These are phyloP conservation scores for Xylaria sp. DNA, from an alignment of 495 filamentous ascomycete species.

Conservation along the genomic window DNA sequence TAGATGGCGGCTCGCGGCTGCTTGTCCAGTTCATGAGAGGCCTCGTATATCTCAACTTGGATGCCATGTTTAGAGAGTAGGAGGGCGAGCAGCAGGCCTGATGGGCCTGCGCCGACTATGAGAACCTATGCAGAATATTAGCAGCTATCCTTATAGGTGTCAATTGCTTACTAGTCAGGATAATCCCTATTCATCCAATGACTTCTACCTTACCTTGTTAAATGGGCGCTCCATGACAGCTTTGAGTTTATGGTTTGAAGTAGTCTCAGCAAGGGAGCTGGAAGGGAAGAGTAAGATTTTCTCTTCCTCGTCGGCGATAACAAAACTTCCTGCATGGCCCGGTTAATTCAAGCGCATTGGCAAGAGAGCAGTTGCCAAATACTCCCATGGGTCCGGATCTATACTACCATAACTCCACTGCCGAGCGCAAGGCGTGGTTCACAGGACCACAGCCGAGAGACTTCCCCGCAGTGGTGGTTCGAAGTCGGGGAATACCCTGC, in stretches of 20 bases:
- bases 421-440: constrained; percentile 14
- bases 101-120: constrained; percentile 64
- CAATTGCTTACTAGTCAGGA: neutral
- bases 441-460: constrained; percentile 10
- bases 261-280: neutral
- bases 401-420: constrained; percentile 11
- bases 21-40: constrained; percentile 54
- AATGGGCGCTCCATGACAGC: constrained; percentile 24
- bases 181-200: neutral
- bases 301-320: constrained; percentile 8
- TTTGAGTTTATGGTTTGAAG: neutral
- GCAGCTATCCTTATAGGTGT: constrained; percentile 2
- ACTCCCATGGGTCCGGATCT: neutral
- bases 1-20: constrained; percentile 64
- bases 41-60: constrained; percentile 59
- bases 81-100: constrained; percentile 62
- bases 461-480: constrained; percentile 23
- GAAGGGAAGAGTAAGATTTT: neutral
- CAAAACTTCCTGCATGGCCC: constrained; percentile 9
- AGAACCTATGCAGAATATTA: constrained; percentile 36
- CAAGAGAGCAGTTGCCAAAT: neutral
- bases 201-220: constrained; percentile 20
- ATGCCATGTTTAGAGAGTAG: constrained; percentile 62
- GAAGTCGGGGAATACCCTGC: constrained; percentile 6
- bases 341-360: constrained; percentile 19